Evolutionary conservation across 2,329 filamentous ascomycete species (phyloP).

Genomic region (Fusarium irregulare): DNA sequence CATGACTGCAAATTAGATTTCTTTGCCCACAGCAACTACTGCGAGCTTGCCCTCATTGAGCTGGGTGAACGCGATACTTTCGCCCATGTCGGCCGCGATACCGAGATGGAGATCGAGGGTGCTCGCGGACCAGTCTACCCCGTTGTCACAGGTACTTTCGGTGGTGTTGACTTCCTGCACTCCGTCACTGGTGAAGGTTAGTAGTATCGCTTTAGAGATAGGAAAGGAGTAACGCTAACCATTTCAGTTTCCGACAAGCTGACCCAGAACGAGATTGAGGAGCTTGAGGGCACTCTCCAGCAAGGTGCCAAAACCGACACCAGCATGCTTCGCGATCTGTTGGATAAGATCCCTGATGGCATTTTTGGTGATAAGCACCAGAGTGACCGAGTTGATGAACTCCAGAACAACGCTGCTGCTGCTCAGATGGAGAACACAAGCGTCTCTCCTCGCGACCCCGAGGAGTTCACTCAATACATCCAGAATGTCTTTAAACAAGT

Average conservation of each 20-base stretch:
- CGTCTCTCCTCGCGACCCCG: constrained; percentile 82
- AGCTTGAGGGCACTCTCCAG: constrained; percentile 85
- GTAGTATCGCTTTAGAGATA: constrained; percentile 12
- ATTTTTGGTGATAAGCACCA: constrained; percentile 82
- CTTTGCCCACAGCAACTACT: constrained; percentile 94
- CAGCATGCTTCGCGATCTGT: constrained; percentile 80
- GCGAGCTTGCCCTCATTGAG: constrained; percentile 87
- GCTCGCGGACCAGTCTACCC: constrained; percentile 78
- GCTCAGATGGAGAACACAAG: constrained; percentile 80
- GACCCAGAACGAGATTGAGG: constrained; percentile 89
- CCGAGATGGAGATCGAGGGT: constrained; percentile 76
- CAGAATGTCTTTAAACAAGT: constrained; percentile 80
- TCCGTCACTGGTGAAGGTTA: constrained; percentile 79
- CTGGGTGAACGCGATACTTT: constrained; percentile 84
- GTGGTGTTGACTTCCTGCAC: constrained; percentile 93
- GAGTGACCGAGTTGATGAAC: constrained; percentile 79
- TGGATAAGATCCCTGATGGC: constrained; percentile 84
- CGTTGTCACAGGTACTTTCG: constrained; percentile 90
- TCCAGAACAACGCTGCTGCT: constrained; percentile 79
- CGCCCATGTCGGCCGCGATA: constrained; percentile 83
- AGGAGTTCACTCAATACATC: constrained; percentile 84
- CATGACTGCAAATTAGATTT: constrained; percentile 67
- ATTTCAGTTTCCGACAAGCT: constrained; percentile 83
- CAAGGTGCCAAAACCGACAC: constrained; percentile 72
- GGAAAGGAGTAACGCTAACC: constrained; percentile 23